Conservation (phyloP, 2,329 filamentous ascomycete genomes). For the Pestalotiopsis sp. region DNA sequence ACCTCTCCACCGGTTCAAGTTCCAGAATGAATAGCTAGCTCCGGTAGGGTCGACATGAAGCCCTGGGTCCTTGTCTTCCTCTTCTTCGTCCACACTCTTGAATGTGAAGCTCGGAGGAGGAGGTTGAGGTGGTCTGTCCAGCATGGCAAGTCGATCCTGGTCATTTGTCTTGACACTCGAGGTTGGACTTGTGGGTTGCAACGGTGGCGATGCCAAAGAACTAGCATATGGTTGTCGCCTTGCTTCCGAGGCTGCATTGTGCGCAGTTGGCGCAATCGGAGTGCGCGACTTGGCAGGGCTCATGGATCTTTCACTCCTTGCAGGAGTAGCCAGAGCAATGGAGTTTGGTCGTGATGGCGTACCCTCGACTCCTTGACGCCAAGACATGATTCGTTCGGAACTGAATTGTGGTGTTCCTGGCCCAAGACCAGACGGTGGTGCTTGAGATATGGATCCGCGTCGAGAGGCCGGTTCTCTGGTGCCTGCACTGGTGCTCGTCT, state of each 20-base stretch:
- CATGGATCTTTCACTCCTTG: constrained; percentile 55
- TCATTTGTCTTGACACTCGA: constrained; percentile 29
- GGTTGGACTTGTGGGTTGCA: constrained; percentile 41
- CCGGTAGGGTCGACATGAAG: constrained; percentile 40
- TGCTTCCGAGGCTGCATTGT: constrained; percentile 48
- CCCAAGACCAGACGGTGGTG: constrained; percentile 27
- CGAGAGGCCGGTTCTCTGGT: constrained; percentile 49
- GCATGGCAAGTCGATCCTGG: constrained; percentile 18
- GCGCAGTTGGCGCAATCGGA: constrained; percentile 37
- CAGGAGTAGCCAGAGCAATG: constrained; percentile 37
- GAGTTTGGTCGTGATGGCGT: constrained; percentile 35
- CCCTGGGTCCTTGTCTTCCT: constrained; percentile 39
- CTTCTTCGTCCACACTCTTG: constrained; percentile 44
- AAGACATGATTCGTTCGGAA: constrained; percentile 82
- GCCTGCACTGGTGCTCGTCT: constrained; percentile 54
- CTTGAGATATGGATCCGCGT: constrained; percentile 54
- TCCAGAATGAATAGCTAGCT: constrained; percentile 58
- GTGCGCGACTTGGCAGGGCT: constrained; percentile 53
- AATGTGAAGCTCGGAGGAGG: constrained; percentile 61
- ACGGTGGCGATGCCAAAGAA: constrained; percentile 5
- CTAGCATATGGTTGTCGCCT: constrained; percentile 44
- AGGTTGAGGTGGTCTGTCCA: constrained; percentile 33
- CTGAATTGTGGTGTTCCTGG: constrained; percentile 34
- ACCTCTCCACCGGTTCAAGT: constrained; percentile 55
- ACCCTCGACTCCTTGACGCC: constrained; percentile 71